Conservation (phyloP, 345 rosid genomes). For the Lumnitzera racemosa region DNA sequence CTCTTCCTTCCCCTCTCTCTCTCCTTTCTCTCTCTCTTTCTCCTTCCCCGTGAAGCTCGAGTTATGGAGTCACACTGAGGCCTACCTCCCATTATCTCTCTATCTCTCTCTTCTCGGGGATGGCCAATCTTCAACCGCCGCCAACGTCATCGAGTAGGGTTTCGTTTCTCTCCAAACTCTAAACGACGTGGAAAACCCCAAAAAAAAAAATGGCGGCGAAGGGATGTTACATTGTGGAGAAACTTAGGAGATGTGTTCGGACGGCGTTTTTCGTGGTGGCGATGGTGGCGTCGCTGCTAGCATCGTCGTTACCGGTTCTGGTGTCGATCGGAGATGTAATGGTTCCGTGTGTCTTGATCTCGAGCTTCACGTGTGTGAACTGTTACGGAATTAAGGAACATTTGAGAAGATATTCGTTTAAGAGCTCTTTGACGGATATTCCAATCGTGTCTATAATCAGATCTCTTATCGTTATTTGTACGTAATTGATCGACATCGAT, state of each 20-base stretch:
- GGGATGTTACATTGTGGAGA: constrained; percentile 48
- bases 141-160: constrained; percentile 17
- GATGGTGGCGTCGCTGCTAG: constrained; percentile 76
- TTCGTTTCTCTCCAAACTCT: constrained; percentile 9
- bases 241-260: constrained; percentile 52
- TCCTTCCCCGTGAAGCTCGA: constrained; percentile 10
- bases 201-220: constrained; percentile 28
- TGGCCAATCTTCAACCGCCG: constrained; percentile 20
- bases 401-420: constrained; percentile 55
- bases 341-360: constrained; percentile 50
- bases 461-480: constrained; percentile 75
- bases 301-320: constrained; percentile 72
- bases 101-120: constrained; percentile 3
- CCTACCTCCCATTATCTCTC: constrained; percentile 1
- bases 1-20: background rate
- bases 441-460: constrained; percentile 79
- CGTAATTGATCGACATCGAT: constrained; percentile 2
- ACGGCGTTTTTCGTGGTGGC: constrained; percentile 85
- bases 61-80: constrained; percentile 15
- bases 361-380: constrained; percentile 71
- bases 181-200: constrained; percentile 1
- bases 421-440: constrained; percentile 71
- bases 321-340: constrained; percentile 71
- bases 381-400: constrained; percentile 63
- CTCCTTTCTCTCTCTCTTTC: constrained; percentile 2